Base-by-base conservation (phyloP, 1,284 basidiomycete genomes). In the Fomes fomentarius region DNA sequence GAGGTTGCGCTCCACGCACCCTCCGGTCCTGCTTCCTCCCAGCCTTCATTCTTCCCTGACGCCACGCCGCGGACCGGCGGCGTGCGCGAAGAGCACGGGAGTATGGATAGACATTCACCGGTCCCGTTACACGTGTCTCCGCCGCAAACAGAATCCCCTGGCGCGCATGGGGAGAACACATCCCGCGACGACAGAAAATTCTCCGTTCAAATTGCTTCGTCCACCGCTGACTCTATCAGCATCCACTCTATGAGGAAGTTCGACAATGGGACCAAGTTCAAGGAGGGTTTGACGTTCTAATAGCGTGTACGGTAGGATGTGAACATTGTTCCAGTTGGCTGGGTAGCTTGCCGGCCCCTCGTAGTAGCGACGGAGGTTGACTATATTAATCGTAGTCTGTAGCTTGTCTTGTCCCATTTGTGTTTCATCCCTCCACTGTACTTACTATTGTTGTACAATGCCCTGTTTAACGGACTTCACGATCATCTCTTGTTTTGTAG, bases 241-340 rank as follows among this genome's bases (percentile, higher is more conserved):
- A 39, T 63, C 2, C 58, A 60, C 12, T 62, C 67, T 15, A 66
- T 68, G 65, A 63, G 58, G 15, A 67, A 66, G 51, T 69, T 70
- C 52, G 63, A 65, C n/a, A 65, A 64, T 34, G 69, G 69, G 1
- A 69, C 68, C 35, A 67, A 66, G 56, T 70, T 70, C 60, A 68
- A 61, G 56, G 69, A 70, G 51, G 55, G 50, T 15, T 28, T 52
- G 42, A 45, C 11, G 17, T 44, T 45, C 48, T 47, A 26, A 30
- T 34, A 2, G 6, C 42, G 26, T 30, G 15, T 19, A 17, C 42
- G 4, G 10, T 19, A 43, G 6, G 42, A 19, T 5, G n/a, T n/a
- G n/a, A n/a, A n/a, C n/a, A n/a, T n/a, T n/a, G n/a, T n/a, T n/a
- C n/a, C n/a, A n/a, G n/a, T n/a, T n/a, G n/a, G n/a, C n/a, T n/a